Evolutionary conservation across 78 protist genomes (phyloP), one percentile per base, ranked within the genome.

Genomic region (Dictyostelium firmibasis): DNA sequence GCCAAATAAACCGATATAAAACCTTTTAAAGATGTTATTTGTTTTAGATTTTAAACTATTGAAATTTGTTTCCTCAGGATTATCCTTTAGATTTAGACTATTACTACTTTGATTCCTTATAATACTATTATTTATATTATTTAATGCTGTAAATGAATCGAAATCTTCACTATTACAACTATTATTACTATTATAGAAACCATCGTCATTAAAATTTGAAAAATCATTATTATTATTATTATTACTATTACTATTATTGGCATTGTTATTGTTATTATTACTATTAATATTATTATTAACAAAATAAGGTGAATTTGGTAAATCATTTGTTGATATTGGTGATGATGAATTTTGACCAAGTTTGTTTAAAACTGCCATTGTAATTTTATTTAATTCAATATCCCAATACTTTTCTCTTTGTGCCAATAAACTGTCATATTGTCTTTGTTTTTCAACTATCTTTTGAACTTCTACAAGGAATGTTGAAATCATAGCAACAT

Each of bases 401-500:
- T 89, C 94, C 94, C 94, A 89, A 67, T 31, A 31, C 20, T 89
- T 83, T 69, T 89, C 94, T 43, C 94, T 83, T 69, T 81, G 81
- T 41, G 94, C 13, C 38, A 89, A 67, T 64, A 89, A 60, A 16
- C 38, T 31, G 23, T 89, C 94, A 43, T 89, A 89, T 44, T 79
- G 86, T 81, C 83, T 81, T 81, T 78, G 86, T 47, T 69, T 53
- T 43, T 89, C 94, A 23, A 89, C 57, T 9, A 89, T 69, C 41
- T 44, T 43, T 27, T 81, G 85, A 29, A 89, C 74, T 33, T 89
- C 94, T 4, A 35, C 1, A 4, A 85, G 27, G 10, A 16, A 62
- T 9, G 57, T 50, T 27, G 92, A 60, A 13, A 82, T 13, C 27
- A 84, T 67, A 57, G 20, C 67, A 3, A 13, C 29, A 13, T 67